Evolutionary conservation across 169 alveolate species (phyloP).

Genomic region (Plasmodium sp.): DNA sequence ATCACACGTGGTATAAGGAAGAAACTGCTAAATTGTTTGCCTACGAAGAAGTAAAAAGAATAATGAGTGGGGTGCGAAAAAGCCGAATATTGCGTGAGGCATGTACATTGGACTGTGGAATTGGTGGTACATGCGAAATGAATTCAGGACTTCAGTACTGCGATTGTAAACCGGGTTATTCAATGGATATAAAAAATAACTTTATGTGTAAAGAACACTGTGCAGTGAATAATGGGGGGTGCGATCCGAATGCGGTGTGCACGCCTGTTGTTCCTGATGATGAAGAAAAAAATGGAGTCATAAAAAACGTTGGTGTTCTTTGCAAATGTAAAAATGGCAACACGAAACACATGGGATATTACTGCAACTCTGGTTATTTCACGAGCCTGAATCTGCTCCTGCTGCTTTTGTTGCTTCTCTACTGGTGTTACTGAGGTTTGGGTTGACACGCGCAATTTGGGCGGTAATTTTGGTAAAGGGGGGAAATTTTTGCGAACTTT

Average conservation of each 20-base stretch:
- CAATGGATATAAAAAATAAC: slow-evolving; percentile 27
- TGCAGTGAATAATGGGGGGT: slow-evolving; percentile 58
- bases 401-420: not conserved
- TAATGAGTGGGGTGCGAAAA: slow-evolving; percentile 12
- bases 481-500: not conserved
- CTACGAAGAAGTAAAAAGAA: not conserved
- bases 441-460: not conserved
- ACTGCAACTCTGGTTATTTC: slow-evolving; percentile 1
- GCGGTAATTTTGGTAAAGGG: not conserved
- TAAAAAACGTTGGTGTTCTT: slow-evolving; percentile 50
- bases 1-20: not conserved
- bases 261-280: not conserved
- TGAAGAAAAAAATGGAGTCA: slow-evolving; percentile 2
- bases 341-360: slow-evolving; percentile 33
- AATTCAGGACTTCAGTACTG: slow-evolving; percentile 13
- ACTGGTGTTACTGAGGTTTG: not conserved
- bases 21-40: not conserved
- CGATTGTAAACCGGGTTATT: slow-evolving; percentile 7
- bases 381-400: not conserved
- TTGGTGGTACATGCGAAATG: slow-evolving; percentile 1
- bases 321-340: slow-evolving; percentile 57
- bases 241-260: slow-evolving; percentile 33
- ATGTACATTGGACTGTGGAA: slow-evolving; percentile 34
- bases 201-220: slow-evolving; percentile 53
- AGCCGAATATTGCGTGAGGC: slow-evolving; percentile 31